Evolutionary conservation across 2,329 filamentous ascomycete species (phyloP).

Genomic region (Pestalotiopsis sp.): DNA sequence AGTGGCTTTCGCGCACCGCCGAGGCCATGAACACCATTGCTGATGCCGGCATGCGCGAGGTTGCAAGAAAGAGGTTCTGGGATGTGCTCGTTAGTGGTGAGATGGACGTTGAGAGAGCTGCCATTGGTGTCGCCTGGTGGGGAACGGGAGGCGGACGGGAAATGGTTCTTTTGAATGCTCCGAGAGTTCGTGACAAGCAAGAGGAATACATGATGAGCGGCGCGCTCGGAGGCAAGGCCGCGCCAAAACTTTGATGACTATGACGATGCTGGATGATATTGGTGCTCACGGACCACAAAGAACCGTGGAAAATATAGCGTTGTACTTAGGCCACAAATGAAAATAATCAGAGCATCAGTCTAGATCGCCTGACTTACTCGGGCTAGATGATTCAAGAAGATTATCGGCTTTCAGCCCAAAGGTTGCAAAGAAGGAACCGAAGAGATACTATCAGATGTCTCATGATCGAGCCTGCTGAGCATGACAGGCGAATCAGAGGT

Average conservation of each 20-base stretch:
- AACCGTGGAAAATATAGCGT: not conserved
- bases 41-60: conserved; percentile 62
- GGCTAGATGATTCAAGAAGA: too few relatives aligned
- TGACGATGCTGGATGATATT: not conserved
- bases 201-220: conserved; percentile 55
- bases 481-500: too few relatives aligned
- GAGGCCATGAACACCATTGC: conserved; percentile 65
- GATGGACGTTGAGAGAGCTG: conserved; percentile 84
- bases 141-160: conserved; percentile 59
- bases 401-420: too few relatives aligned
- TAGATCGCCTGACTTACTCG: too few relatives aligned
- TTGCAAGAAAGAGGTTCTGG: conserved; percentile 74
- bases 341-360: not conserved
- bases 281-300: not conserved
- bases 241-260: conserved; percentile 13
- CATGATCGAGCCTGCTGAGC: too few relatives aligned
- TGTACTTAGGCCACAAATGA: not conserved
- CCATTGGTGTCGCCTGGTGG: conserved; percentile 86
- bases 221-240: conserved; percentile 41
- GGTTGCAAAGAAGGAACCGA: too few relatives aligned
- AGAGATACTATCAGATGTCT: too few relatives aligned
- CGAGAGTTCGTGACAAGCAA: conserved; percentile 18
- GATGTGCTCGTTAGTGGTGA: conserved; percentile 78
- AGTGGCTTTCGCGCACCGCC: conserved; percentile 78
- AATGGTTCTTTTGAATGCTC: conserved; percentile 41